A percentile compares a stretch with the other conserved stretches of the same genome.
phyloP scores from a whole-genome alignment of 1,139 yeast species.

The Blastobotrys illinoisensis region DNA sequence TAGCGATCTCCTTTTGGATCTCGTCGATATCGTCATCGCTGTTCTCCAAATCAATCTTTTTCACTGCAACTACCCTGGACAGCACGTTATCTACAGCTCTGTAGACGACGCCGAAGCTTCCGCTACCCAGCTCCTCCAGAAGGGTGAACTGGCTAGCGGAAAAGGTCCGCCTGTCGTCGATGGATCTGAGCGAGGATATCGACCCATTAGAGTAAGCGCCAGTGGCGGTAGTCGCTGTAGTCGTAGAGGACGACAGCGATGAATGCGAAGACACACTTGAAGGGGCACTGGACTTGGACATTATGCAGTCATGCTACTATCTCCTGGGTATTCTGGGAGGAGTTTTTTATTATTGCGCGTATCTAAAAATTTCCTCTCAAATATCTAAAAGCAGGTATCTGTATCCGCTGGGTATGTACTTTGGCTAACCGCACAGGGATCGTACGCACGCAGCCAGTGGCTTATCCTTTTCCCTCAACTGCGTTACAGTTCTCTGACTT shows the following conservation, averaged over 20 bases:
- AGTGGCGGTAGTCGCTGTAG: neutral
- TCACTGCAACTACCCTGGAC: slow-evolving; percentile 20
- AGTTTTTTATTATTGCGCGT: neutral
- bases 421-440: neutral
- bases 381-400: neutral
- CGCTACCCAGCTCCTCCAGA: slow-evolving; percentile 75
- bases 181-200: neutral
- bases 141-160: slow-evolving; percentile 52
- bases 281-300: neutral
- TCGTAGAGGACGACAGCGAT: neutral
- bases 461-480: neutral
- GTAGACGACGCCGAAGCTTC: slow-evolving; percentile 86
- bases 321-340: neutral
- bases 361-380: neutral
- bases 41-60: slow-evolving; percentile 63
- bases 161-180: slow-evolving; percentile 25
- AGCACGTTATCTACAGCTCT: slow-evolving; percentile 51
- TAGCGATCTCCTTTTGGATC: slow-evolving; percentile 72
- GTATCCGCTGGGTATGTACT: neutral
- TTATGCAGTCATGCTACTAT: neutral
- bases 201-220: neutral
- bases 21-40: slow-evolving; percentile 73
- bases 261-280: neutral
- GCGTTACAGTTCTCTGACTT: neutral
- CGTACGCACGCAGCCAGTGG: neutral